phyloP scores from a whole-genome alignment of 2,329 filamentous ascomycete species.

The Penicillium frequentans region DNA sequence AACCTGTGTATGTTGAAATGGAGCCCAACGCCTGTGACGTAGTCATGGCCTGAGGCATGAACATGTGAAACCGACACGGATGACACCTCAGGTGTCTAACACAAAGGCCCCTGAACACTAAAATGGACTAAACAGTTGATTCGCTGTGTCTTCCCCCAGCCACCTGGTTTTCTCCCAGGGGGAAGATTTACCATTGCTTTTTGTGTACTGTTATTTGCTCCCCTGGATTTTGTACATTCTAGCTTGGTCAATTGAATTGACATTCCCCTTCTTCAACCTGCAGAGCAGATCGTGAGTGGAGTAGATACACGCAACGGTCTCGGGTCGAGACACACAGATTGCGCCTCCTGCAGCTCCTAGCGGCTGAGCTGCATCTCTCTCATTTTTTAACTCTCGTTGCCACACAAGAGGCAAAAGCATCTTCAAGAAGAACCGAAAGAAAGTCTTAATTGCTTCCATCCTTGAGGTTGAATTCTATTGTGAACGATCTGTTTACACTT shows the following conservation, averaged over 20 bases:
- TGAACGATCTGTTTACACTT: background rate
- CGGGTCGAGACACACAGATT: constrained; percentile 17
- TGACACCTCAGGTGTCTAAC: background rate
- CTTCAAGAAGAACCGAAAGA: background rate
- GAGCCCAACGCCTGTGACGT: constrained; percentile 20
- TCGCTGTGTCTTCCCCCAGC: background rate
- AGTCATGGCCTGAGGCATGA: constrained; percentile 13
- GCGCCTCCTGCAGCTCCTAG: constrained; percentile 22
- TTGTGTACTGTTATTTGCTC: background rate
- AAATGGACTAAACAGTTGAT: background rate
- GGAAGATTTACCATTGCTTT: background rate
- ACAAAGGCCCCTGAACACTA: background rate
- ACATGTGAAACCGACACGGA: background rate
- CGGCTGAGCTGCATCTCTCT: constrained; percentile 24
- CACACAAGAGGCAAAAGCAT: constrained; percentile 14
- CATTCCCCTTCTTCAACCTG: background rate
- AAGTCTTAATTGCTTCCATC: background rate
- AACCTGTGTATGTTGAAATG: background rate
- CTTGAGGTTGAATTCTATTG: background rate
- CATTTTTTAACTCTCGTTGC: constrained; percentile 13
- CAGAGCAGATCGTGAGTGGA: constrained; percentile 4
- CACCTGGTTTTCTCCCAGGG: background rate
- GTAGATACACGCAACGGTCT: constrained; percentile 12
- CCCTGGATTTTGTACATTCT: background rate
- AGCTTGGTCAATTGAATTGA: background rate